These are phyloP conservation scores for Vaccinium vitisidaea DNA, from an alignment of 148 eudicot species.

Conservation along the genomic window DNA sequence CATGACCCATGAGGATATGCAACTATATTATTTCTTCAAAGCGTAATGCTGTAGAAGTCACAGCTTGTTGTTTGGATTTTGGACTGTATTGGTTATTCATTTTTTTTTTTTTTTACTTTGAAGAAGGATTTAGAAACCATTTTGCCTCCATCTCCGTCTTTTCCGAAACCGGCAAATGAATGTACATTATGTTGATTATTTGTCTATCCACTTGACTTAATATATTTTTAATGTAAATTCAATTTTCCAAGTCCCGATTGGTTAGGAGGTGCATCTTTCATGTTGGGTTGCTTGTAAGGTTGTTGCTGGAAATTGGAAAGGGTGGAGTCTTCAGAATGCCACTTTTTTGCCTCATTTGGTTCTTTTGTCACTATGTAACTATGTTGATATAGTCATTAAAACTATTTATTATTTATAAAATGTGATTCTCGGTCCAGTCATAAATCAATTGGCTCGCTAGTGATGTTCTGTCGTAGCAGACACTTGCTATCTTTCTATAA, in stretches of 20 bases:
- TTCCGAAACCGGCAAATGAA: background rate
- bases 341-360: background rate
- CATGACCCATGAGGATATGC: background rate
- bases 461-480: background rate
- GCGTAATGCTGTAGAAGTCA: background rate
- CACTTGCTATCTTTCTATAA: background rate
- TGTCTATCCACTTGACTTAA: background rate
- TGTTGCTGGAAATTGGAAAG: background rate
- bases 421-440: background rate
- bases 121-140: background rate
- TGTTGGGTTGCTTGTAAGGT: background rate
- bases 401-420: background rate
- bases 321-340: background rate
- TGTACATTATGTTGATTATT: background rate
- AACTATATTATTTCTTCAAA: background rate
- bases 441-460: background rate
- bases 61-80: background rate
- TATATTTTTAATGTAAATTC: background rate
- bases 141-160: background rate
- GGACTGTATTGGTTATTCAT: too few species aligned
- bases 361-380: background rate
- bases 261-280: background rate
- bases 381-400: too few species aligned
- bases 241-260: background rate
- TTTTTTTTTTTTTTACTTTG: background rate